Evolutionary conservation across 768 basidiomycete genomes (phyloP).

Genomic region (Pulveroboletus frians): DNA sequence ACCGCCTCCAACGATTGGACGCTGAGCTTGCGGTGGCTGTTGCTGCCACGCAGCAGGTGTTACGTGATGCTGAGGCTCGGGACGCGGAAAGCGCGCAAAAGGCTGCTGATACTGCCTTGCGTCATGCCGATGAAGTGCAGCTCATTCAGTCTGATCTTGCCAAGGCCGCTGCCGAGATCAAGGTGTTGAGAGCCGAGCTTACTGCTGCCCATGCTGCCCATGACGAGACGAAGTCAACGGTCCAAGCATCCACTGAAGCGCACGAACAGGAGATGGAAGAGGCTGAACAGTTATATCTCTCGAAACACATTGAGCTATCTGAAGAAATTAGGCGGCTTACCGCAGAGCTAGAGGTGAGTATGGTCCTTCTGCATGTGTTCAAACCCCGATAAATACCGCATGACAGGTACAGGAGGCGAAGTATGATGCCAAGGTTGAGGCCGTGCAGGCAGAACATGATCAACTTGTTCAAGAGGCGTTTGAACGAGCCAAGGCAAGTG

Average conservation of each 20-base stretch:
- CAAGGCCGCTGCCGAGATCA: conserved; percentile 40
- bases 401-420: conserved; percentile 61
- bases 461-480: conserved; percentile 63
- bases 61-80: conserved; percentile 43
- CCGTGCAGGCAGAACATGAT: conserved; percentile 60
- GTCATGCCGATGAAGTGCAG: conserved; percentile 45
- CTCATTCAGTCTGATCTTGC: conserved; percentile 41
- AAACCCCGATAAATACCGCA: background rate
- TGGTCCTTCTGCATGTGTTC: background rate
- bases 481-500: conserved; percentile 67
- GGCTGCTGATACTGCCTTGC: conserved; percentile 36
- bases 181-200: conserved; percentile 45
- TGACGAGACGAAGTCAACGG: conserved; percentile 44
- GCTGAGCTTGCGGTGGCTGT: conserved; percentile 47
- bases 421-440: conserved; percentile 62
- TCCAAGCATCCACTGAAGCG: conserved; percentile 41
- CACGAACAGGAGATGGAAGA: conserved; percentile 49
- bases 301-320: conserved; percentile 47
- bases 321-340: conserved; percentile 53
- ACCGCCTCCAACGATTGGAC: conserved; percentile 48
- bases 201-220: conserved; percentile 40
- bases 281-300: conserved; percentile 43
- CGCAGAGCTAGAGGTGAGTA: conserved; percentile 61
- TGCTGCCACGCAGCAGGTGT: conserved; percentile 43
- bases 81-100: conserved; percentile 41